Evolutionary conservation across 305 asterid species (phyloP).

Genomic region (Fraxinus ornus): DNA sequence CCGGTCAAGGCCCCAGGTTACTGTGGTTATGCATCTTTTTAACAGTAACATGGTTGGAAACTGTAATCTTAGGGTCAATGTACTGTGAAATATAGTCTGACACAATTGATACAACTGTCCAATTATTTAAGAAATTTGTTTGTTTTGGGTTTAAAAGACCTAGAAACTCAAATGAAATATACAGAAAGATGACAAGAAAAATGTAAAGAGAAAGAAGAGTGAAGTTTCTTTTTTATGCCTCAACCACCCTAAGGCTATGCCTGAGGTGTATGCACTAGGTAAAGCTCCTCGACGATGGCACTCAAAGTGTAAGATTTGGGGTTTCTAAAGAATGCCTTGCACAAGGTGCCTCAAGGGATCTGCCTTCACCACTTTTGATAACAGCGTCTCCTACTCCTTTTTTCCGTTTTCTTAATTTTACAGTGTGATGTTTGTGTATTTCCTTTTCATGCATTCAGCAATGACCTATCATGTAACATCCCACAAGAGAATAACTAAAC

Average conservation of each 20-base stretch:
- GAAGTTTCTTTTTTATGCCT: not conserved
- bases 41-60: not conserved
- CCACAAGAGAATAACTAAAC: not conserved
- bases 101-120: not conserved
- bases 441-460: not conserved
- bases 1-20: not conserved
- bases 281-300: not conserved
- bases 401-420: not conserved
- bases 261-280: not conserved
- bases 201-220: not conserved
- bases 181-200: not conserved
- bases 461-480: not conserved
- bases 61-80: not conserved
- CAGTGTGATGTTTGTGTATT: not conserved
- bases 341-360: not conserved
- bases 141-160: not conserved
- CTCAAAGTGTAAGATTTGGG: not conserved
- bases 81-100: not conserved
- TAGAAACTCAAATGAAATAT: not conserved
- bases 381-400: not conserved
- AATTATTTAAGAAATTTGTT: not conserved
- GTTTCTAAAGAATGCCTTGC: not conserved
- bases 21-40: not conserved
- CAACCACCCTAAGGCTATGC: not conserved
- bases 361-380: not conserved